Evolutionary conservation across 306 rosid species (phyloP), one percentile per base, ranked within the genome.

Genomic region (Cicer chorassanicum): DNA sequence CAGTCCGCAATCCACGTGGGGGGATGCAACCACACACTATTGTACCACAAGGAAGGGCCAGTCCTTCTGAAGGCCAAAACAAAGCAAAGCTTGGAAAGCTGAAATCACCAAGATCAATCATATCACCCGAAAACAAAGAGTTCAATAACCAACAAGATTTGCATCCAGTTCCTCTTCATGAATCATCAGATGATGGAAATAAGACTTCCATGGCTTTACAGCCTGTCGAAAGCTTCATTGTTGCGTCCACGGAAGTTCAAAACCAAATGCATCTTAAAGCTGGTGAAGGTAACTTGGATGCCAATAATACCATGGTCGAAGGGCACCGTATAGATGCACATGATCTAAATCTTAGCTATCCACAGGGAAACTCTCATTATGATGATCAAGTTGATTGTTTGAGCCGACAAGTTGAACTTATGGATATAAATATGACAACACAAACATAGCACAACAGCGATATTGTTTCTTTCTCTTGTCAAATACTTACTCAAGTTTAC

Each of bases 51-150:
- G 84, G 82, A 69, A 82, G 74, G 61, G 80, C 56, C 53, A 73
- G 82, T 66, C 76, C 82, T 76, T 81, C 61, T 40, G 84, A 82
- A 55, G 86, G 81, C 56, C 83, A 70, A 81, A 81, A 68, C 79
- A 86, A 86, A 84, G 54, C 82, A 57, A 86, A 87, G 54, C 72
- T 57, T 59, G 88, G 87, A 70, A 93, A 83, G 81, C 75, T 84
- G 70, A 88, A 82, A 82, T 71, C 84, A 55, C 78, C 81, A 45
- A 82, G 84, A 88, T 63, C 81, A 62, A 69, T 59, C 49, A 40
- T 16, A 7, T 44, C 83, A 79, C 54, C 11, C 53, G 70, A 73
- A 63, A 81, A 59, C 62, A 34, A 48, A 11, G 80, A 81, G 18
- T 55, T 73, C 69, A 73, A 76, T 77, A 41, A 59, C 84, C 89